Base-by-base conservation (phyloP, 352 stramenopile species). In the Pythium aquatile region DNA sequence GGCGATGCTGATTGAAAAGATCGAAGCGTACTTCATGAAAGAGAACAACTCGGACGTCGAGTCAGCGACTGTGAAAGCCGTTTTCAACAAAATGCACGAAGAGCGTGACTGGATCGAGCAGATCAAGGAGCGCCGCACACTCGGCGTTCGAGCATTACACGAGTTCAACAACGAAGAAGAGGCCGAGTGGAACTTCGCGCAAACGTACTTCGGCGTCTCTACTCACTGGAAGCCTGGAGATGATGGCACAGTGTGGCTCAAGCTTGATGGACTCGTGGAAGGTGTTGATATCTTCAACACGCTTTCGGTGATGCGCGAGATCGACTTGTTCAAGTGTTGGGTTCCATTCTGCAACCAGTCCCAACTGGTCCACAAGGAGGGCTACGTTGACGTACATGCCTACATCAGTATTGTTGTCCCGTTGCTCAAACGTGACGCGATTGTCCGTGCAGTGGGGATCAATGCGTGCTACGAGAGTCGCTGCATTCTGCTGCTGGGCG, bases 201-300 rank as follows among this genome's bases (percentile, higher is more conserved):
- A 94, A 47, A 83, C 73, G 20, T 87, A 90, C 68, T 78, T 91
- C 59, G 85, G 83, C 1, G 81, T 94, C 0, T 88, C 83, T 2
- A 94, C 85, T 0, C 79, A 88, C 29, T 94, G 83, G 82, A 94
- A 94, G 44, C 79, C 83, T 3, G 85, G 82, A 9, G 72, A 78
- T 0, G 74, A 91, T 35, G 85, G 83, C 2, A 93, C 85, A 0
- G 72, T 93, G 16, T 94, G 85, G 83, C 76, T 94, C 48, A 94
- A 94, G 37, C 68, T 94, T 2, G 83, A 94, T 55, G 83, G 83
- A 5, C 65, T 87, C 14, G 77, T 90, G 8, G 83, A 94, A 63
- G 82, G 79, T 7, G 85, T 91, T n/a, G 83, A 94, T 56, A 81
- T 93, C 16, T 93, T 94, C 70, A 89, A 91, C 67, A 88, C 83